Evolutionary conservation across 2,329 filamentous ascomycete species (phyloP), one percentile per base, ranked within the genome.

Genomic region (Aspergillus novoparasiticus): DNA sequence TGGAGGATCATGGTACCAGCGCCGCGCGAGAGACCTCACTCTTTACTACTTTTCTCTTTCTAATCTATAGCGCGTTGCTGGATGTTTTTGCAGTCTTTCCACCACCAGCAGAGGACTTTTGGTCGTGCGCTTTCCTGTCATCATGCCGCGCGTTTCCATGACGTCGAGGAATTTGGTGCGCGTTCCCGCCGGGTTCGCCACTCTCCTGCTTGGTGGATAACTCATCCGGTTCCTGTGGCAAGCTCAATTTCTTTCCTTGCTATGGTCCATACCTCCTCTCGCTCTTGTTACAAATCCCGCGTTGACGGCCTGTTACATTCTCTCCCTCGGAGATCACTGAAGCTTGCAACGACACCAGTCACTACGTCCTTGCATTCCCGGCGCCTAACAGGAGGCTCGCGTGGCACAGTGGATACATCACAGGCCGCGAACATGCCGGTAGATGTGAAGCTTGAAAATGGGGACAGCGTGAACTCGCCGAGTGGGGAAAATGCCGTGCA

Each of bases 61-160:
- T 30, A 62, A 58, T 55, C 50, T 16, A 39, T 12, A 19, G 21
- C 59, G 12, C 14, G 43, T 60, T 66, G 67, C 74, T 76, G 75
- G 63, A 78, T 78, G 76, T 75, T 68, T 70, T 57, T 67, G 61
- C 66, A 67, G 58, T 63, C 61, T 63, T 62, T 66, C 59, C 53
- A 61, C 58, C 66, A 65, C 58, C 66, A 68, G 58, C 69, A 69
- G 68, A 66, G 58, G 65, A 71, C 59, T 60, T 64, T 67, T 48
- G 59, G 58, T 65, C 69, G 67, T 66, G 71, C 68, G 60, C 66
- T 66, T 62, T 66, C 65, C 64, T 59, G 68, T 61, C 72, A 71
- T 59, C 69, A 78, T 78, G 71, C 68, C 71, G 68, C 55, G 45
- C 58, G 62, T 72, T 68, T 60, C 68, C 68, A 64, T 69, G 64